Conservation (phyloP, 2,329 filamentous ascomycete genomes). For the Penicillium sp. region DNA sequence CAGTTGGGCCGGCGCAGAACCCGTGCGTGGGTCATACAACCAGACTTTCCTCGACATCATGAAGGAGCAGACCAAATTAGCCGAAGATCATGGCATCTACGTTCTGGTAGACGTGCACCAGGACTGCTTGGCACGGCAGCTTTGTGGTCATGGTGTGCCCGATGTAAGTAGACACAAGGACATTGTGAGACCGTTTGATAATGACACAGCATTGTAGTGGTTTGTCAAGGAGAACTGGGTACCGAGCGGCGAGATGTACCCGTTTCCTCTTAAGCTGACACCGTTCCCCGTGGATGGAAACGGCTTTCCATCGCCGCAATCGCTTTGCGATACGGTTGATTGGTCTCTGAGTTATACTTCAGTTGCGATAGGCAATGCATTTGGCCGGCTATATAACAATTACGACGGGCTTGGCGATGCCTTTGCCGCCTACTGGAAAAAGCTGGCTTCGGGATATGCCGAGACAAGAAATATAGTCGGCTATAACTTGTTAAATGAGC, state of each 20-base stretch:
- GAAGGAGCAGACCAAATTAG: background rate
- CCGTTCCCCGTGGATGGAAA: background rate
- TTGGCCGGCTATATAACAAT: conserved; percentile 24
- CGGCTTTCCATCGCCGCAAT: background rate
- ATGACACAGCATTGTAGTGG: background rate
- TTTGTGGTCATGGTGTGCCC: background rate
- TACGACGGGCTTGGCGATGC: conserved; percentile 21
- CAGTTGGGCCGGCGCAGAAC: background rate
- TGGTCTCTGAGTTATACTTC: conserved; percentile 18
- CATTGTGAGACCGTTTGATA: background rate
- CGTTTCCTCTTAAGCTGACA: background rate
- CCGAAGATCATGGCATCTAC: background rate
- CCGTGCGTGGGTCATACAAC: background rate
- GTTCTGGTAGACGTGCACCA: background rate
- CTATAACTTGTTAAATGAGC: conserved; percentile 1
- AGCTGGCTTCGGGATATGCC: conserved; percentile 16
- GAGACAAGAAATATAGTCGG: background rate
- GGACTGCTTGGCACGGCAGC: background rate
- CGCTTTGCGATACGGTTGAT: background rate
- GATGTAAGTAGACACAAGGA: background rate
- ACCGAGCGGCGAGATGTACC: background rate
- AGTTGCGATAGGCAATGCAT: conserved; percentile 19
- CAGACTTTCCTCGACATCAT: background rate
- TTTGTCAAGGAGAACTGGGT: background rate
- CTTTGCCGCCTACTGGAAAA: conserved; percentile 22